Percentiles rank a stretch among this genome's conserved stretches.
phyloP scores from a whole-genome alignment of 2,329 filamentous ascomycete genomes.

The Xylogone sp. region DNA sequence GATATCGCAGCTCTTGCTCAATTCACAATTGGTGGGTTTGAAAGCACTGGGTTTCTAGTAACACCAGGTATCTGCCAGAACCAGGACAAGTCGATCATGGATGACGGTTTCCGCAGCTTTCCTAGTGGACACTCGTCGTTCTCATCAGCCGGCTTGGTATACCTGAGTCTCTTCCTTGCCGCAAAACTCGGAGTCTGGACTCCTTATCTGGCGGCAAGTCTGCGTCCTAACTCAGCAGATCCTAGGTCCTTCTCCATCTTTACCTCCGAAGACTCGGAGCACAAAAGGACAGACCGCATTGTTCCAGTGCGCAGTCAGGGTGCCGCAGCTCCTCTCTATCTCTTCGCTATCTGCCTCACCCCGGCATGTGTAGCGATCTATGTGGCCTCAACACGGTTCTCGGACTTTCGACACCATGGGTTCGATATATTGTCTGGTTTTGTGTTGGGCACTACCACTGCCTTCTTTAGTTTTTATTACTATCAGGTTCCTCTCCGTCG shows the following conservation, averaged over 20 bases:
- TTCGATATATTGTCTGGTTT: slow-evolving; percentile 90
- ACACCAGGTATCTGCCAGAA: slow-evolving; percentile 73
- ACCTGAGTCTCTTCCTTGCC: slow-evolving; percentile 82
- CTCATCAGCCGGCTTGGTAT: slow-evolving; percentile 75
- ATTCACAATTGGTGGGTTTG: slow-evolving; percentile 61
- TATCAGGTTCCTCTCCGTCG: slow-evolving; percentile 77
- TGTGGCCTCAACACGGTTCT: slow-evolving; percentile 81
- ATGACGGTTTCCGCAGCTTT: slow-evolving; percentile 84
- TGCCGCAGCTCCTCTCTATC: slow-evolving; percentile 78
- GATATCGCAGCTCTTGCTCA: slow-evolving; percentile 60
- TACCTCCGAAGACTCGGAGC: slow-evolving; percentile 58
- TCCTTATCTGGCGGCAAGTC: slow-evolving; percentile 58
- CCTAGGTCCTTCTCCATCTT: slow-evolving; percentile 62
- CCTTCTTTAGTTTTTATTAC: slow-evolving; percentile 75
- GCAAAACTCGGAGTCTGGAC: slow-evolving; percentile 75
- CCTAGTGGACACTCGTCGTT: slow-evolving; percentile 74
- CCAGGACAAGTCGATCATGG: slow-evolving; percentile 53
- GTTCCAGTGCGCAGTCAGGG: slow-evolving; percentile 65
- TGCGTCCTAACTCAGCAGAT: slow-evolving; percentile 37
- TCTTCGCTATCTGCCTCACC: slow-evolving; percentile 64
- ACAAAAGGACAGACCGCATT: slow-evolving; percentile 18
- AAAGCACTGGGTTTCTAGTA: slow-evolving; percentile 61
- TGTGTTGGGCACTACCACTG: slow-evolving; percentile 66
- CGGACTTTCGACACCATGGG: slow-evolving; percentile 85
- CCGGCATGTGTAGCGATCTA: slow-evolving; percentile 76